Evolutionary conservation across 495 filamentous ascomycete species (phyloP).

Genomic region (Penicillium goetzii): DNA sequence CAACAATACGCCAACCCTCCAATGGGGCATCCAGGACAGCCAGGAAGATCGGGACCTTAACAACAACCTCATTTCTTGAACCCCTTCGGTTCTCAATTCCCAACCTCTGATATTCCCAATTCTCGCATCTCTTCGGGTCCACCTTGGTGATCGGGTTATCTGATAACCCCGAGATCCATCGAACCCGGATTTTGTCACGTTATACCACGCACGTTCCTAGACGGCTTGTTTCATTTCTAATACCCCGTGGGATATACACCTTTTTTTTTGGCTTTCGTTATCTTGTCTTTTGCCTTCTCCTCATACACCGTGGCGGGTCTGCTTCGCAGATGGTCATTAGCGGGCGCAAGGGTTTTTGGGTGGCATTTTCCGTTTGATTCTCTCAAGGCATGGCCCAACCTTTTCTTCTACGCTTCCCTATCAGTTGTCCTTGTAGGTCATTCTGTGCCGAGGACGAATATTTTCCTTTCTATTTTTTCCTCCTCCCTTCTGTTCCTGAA

Average conservation of each 20-base stretch:
- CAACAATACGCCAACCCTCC: slow-evolving; percentile 38
- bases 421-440: neutral
- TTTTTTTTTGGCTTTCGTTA: slow-evolving; percentile 21
- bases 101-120: neutral
- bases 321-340: slow-evolving; percentile 49
- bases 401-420: slow-evolving; percentile 25
- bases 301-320: slow-evolving; percentile 40
- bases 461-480: slow-evolving; percentile 15
- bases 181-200: slow-evolving; percentile 24
- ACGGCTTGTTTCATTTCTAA: slow-evolving; percentile 40
- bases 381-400: slow-evolving; percentile 27
- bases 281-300: slow-evolving; percentile 28
- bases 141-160: neutral
- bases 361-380: slow-evolving; percentile 38
- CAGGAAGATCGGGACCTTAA: slow-evolving; percentile 31
- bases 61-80: neutral
- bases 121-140: neutral
- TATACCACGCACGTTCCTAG: slow-evolving; percentile 32
- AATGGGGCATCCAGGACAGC: slow-evolving; percentile 43
- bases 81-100: neutral
- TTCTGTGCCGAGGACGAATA: neutral
- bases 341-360: slow-evolving; percentile 47
- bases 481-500: slow-evolving; percentile 12
- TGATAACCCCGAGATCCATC: slow-evolving; percentile 14
- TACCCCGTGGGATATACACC: slow-evolving; percentile 36